Evolutionary conservation across 305 asterid species (phyloP), one percentile per base, ranked within the genome.

Genomic region (Fraxinus dipetala): DNA sequence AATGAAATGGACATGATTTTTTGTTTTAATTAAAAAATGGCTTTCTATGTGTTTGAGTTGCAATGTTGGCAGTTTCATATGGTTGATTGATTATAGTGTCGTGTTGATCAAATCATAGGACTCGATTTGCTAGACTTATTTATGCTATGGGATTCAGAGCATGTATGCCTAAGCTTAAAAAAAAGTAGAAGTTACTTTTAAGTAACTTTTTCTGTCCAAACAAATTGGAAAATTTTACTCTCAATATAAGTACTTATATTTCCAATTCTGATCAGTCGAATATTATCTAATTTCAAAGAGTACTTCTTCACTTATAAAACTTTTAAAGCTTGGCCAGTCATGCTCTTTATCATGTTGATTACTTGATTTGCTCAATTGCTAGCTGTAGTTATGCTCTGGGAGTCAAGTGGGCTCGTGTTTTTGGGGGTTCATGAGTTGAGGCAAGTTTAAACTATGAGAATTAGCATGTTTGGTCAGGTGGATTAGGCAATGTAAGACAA

Each of bases 21-120:
- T 84, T 78, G 40, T 78, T 63, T 80, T 77, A 61, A 78, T 72
- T 77, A 51, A 54, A 31, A 48, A 7, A 76, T 51, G 16, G 6
- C 43, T 40, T 24, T 77, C 63, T 79, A 0, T 34, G 51, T 78
- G 59, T 77, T 65, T 78, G 80, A 77, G 59, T 83, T 54, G 78
- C 59, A 0, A 38, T 4, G 32, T 54, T 6, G 76, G 38, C 45
- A 30, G 22, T 75, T 72, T 40, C 76, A 77, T 35, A 69, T 73
- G 79, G 16, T 32, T 69, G 22, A 24, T 63, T 22, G 48, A 34
- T 59, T 74, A 61, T 20, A 18, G 26, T 54, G 34, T 43, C 38
- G 45, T 38, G 56, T 74, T 61, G 80, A 45, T 48, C 26, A 51
- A 9, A 8, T 63, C 16, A 63, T 56, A 56, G 26, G 26, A 18